These are phyloP conservation scores for Fagopyrum esculentum DNA, from an alignment of 148 eudicot genomes.

Conservation along the genomic window DNA sequence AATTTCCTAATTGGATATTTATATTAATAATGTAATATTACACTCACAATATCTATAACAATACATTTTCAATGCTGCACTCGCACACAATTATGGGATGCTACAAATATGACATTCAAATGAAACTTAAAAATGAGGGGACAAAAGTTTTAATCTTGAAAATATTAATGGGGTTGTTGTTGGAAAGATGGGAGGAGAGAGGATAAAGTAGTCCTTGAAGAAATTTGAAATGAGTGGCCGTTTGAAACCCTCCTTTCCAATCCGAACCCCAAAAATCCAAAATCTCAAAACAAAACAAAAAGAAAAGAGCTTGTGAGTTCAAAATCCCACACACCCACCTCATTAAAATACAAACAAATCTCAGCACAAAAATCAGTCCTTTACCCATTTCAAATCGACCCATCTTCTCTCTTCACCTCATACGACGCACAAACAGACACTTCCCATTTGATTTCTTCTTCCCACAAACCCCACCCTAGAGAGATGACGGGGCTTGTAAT, in stretches of 20 bases:
- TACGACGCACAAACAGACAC: background rate
- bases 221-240: conserved; percentile 14
- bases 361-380: background rate
- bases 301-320: background rate
- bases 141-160: background rate
- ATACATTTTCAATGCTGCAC: no score
- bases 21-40: no score
- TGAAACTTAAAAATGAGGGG: background rate
- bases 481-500: conserved; percentile 37
- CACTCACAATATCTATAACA: no score
- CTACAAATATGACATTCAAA: no score
- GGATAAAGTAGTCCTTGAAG: conserved; percentile 4
- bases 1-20: no score
- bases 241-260: background rate
- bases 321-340: background rate
- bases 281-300: background rate
- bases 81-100: no score
- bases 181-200: background rate
- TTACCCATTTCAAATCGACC: conserved; percentile 10
- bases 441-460: background rate
- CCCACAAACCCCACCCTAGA: background rate
- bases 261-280: background rate
- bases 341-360: background rate
- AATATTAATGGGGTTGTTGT: background rate
- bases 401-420: conserved; percentile 4